Percentiles rank a stretch among this genome's conserved stretches.
phyloP scores from a whole-genome alignment of 345 rosid genomes.

The Camelina sativa region DNA sequence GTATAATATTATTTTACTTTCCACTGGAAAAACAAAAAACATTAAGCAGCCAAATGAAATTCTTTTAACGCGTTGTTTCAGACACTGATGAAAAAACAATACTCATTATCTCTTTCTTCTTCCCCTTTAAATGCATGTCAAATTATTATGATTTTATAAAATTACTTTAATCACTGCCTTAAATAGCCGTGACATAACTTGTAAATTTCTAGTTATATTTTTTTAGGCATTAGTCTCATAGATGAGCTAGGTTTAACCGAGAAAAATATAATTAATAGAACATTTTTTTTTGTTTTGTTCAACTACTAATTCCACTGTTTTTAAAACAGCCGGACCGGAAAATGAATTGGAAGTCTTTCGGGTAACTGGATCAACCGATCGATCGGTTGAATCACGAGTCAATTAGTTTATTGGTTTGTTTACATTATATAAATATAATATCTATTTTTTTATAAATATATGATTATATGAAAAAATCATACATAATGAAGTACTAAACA shows the following conservation, averaged over 20 bases:
- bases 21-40: conserved; percentile 30
- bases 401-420: too few species aligned
- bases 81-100: conserved; percentile 42
- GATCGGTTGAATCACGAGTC: too few species aligned
- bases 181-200: neutral
- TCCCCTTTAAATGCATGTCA: conserved; percentile 36
- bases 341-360: too few species aligned
- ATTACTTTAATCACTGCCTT: conserved; percentile 22
- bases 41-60: conserved; percentile 47
- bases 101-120: conserved; percentile 5
- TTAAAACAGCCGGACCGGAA: too few species aligned
- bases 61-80: conserved; percentile 46
- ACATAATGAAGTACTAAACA: too few species aligned
- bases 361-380: too few species aligned
- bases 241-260: too few species aligned
- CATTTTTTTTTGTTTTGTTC: too few species aligned
- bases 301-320: too few species aligned
- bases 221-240: neutral
- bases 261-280: neutral
- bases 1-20: conserved; percentile 6
- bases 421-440: too few species aligned
- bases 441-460: too few species aligned
- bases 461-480: too few species aligned
- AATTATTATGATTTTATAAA: conserved; percentile 19
- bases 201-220: neutral